Base-by-base conservation (phyloP, 129 eudicot genomes). In the Ambrosia artemisiifolia region DNA sequence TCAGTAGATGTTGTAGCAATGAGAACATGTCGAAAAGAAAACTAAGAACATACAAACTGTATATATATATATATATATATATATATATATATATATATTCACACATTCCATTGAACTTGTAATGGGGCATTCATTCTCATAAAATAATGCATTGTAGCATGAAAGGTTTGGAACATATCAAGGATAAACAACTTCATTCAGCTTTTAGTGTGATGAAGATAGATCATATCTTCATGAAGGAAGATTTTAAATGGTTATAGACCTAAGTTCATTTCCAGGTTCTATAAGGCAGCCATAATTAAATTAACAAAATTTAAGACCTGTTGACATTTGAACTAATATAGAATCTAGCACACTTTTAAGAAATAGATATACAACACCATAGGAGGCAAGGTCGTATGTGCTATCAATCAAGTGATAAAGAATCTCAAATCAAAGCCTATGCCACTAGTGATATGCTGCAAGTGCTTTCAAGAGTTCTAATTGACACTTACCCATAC, bases 1-100 rank as follows among this genome's bases (percentile, higher is more conserved):
- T 93, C 98, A 12, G 98, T 90, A 38, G 98, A 93, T 60, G 98
- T 93, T 54, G 98, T 90, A 78, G 98, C 98, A 70, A 93, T 87
- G 69, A 90, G 83, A 67, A 90, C 82, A 96, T 90, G 78, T 32
- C 24, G 19, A 65, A 36, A 47, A 30, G 4, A 35, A 6, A 65
- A 69, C 53, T 9, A 69, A 10, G 8, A 1, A 17, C 19, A 17
- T 7, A 7, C 16, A 75, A 43, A 43, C 20, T 33, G 49, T 51
- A 50, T 62, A 54, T 63, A 59, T 69, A 49, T 1, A 30, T n/a
- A 69, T 5, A n/a, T 65, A 46, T 35, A 38, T 20, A 51, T 18
- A 19, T 11, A 19, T 20, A 63, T 47, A 65, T 65, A 35, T 63
- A 20, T 62, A 14, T 46, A 32, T 14, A 17, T 63, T 47, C n/a